Evolutionary conservation across 495 filamentous ascomycete genomes (phyloP).

Genomic region (Pseudevernia furfuracea): DNA sequence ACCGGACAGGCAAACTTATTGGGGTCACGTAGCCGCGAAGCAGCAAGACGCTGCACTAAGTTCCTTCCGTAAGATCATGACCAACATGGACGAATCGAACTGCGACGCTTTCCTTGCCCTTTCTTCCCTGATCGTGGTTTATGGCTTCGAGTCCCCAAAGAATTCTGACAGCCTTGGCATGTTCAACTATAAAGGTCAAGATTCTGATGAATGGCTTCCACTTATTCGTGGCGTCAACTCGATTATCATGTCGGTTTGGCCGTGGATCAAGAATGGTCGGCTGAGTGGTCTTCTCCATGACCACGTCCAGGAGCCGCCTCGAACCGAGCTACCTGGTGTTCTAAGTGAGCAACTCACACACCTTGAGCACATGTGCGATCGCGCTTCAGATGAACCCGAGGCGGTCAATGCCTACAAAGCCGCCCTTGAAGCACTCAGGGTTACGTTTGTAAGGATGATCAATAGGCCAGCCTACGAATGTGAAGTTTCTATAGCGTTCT

Average conservation of each 20-base stretch:
- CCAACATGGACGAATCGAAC: slow-evolving; percentile 32
- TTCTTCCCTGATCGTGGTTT: slow-evolving; percentile 40
- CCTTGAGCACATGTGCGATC: slow-evolving; percentile 32
- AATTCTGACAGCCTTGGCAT: slow-evolving; percentile 33
- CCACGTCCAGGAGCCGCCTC: slow-evolving; percentile 35
- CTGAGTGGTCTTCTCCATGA: slow-evolving; percentile 32
- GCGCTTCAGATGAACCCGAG: slow-evolving; percentile 30
- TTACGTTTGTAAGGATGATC: slow-evolving; percentile 25
- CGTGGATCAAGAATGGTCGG: slow-evolving; percentile 32
- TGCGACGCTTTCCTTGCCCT: slow-evolving; percentile 42
- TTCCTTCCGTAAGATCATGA: slow-evolving; percentile 32
- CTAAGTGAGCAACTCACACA: slow-evolving; percentile 37
- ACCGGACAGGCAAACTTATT: slow-evolving; percentile 27
- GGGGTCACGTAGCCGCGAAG: slow-evolving; percentile 33
- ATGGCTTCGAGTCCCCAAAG: slow-evolving; percentile 37
- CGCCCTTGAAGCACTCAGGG: slow-evolving; percentile 32
- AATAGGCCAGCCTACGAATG: slow-evolving; percentile 21
- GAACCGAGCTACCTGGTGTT: slow-evolving; percentile 24
- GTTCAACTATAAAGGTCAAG: slow-evolving; percentile 31
- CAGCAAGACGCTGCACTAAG: slow-evolving; percentile 37
- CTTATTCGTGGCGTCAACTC: slow-evolving; percentile 37
- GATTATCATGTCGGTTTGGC: slow-evolving; percentile 30
- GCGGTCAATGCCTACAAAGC: slow-evolving; percentile 32
- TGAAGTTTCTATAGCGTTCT: slow-evolving; percentile 35
- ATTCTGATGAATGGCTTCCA: slow-evolving; percentile 39